Conservation (phyloP, 768 basidiomycete genomes). For the Stropharia rugosoannulata region DNA sequence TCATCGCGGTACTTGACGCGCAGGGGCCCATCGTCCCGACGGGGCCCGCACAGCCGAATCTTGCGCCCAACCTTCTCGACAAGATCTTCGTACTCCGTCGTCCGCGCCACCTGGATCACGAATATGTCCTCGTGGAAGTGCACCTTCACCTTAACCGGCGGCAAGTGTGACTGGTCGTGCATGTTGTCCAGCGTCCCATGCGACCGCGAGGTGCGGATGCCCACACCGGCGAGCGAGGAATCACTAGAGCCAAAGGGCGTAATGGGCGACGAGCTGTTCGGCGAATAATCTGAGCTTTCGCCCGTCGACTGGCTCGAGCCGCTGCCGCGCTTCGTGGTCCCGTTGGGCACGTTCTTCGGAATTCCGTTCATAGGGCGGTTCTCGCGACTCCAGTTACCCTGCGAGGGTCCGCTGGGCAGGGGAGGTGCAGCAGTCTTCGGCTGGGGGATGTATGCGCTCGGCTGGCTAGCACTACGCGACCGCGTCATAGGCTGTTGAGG, state of each 20-base stretch:
- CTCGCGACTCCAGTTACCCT: conserved; percentile 42
- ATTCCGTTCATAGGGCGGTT: conserved; percentile 18
- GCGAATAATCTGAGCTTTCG: conserved; percentile 82
- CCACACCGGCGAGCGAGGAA: conserved; percentile 63
- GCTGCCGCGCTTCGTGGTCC: conserved; percentile 72
- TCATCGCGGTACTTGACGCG: conserved; percentile 90
- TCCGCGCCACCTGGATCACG: conserved; percentile 83
- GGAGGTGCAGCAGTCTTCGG: conserved; percentile 55
- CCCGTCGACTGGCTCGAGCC: conserved; percentile 83
- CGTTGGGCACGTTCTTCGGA: conserved; percentile 38
- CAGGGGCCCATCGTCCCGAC: conserved; percentile 75
- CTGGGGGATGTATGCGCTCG: conserved; percentile 66
- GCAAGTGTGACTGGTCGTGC: conserved; percentile 15
- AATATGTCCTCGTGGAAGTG: conserved; percentile 96
- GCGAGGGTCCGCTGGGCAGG: conserved; percentile 34
- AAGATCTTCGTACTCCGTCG: conserved; percentile 78
- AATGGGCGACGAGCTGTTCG: conserved; percentile 82
- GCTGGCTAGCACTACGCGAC: conserved; percentile 80
- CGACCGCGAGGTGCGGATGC: conserved; percentile 53
- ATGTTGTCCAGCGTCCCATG: conserved; percentile 46
- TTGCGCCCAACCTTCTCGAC: conserved; percentile 91
- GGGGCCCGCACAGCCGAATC: conserved; percentile 87
- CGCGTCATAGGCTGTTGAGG: conserved; percentile 43
- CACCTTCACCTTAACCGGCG: conserved; percentile 88
- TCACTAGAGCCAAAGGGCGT: conserved; percentile 92